Base-by-base conservation (phyloP, 805 yeast species). In the Wickerhamiella domercqiae region DNA sequence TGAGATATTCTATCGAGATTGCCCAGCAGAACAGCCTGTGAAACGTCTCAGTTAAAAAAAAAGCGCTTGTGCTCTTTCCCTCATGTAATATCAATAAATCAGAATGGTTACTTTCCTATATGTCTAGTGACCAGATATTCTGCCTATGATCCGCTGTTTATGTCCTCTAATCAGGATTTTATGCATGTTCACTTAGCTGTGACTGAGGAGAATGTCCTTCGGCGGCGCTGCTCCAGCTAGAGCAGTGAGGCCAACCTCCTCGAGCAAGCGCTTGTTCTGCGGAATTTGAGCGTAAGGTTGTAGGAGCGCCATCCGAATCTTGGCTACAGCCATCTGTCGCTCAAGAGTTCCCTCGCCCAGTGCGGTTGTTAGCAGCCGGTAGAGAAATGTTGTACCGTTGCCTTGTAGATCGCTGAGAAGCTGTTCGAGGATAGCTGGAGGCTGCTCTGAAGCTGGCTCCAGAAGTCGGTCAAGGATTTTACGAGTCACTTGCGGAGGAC, bases 251-350 rank as follows among this genome's bases (percentile, higher is more conserved):
- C 96, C 96, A 44, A 84, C 87, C 56, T 87, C 97, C 48, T 87
- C 97, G 68, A 86, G 70, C 40, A 90, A 63, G 46, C 93, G 73
- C 52, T 81, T 80, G 57, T 82, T 81, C 25, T 78, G 80, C 53
- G 80, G 93, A 21, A 42, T 29, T 11, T 18, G 68, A 61, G 32
- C 63, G 48, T 41, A 48, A 37, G 28, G 77, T 65, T 40, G 78
- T 30, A 73, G 59, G 40, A 86, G 60, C 5, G 75, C 70, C 33
- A 67, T 61, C 43, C 82, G 70, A 15, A 80, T 74, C 54, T 75
- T 78, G 36, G 64, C 61, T 17, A 72, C 57, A 3, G 82, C 67
- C 40, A 68, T 70, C 42, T 67, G 70, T 40, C 76, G 75, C 31
- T 66, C 70, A 6, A 48, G 18, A 62, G 64, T 39, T 71, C 75